Conservation (phyloP, 768 basidiomycete species). For the Serendipita vermifera region DNA sequence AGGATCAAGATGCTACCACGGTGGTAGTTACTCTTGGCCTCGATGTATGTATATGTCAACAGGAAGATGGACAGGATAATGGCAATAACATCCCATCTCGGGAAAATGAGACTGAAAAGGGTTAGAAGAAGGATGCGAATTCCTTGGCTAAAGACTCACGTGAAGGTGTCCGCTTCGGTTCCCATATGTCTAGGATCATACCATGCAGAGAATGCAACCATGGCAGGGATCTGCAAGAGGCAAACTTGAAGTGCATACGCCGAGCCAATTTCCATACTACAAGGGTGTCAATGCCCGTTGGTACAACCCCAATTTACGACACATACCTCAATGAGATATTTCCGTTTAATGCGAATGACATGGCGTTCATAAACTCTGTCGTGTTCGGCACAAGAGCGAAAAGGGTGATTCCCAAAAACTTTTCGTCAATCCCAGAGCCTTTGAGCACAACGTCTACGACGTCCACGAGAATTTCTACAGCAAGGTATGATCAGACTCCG, state of each 20-base stretch:
- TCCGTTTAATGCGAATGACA: conserved; percentile 91
- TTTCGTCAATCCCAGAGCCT: conserved; percentile 89
- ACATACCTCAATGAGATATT: conserved; percentile 89
- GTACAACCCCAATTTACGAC: conserved; percentile 4
- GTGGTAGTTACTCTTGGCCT: conserved; percentile 97
- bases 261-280: conserved; percentile 97
- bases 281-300: neutral
- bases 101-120: conserved; percentile 73
- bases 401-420: conserved; percentile 90
- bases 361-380: conserved; percentile 99
- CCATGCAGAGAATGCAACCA: conserved; percentile 98
- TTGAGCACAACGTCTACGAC: conserved; percentile 89
- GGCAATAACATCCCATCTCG: conserved; percentile 92
- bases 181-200: conserved; percentile 81
- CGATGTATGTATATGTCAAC: conserved; percentile 97
- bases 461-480: conserved; percentile 80
- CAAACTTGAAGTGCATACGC: conserved; percentile 98
- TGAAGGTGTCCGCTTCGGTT: conserved; percentile 78
- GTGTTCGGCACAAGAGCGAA: conserved; percentile 98
- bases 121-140: neutral
- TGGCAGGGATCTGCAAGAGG: conserved; percentile 91
- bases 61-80: conserved; percentile 94
- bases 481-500: conserved; percentile 6
- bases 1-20: conserved; percentile 90
- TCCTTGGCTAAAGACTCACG: conserved; percentile 52